Evolutionary conservation across 176 grass and related monocot species (phyloP).

Genomic region (Carex kokanica): DNA sequence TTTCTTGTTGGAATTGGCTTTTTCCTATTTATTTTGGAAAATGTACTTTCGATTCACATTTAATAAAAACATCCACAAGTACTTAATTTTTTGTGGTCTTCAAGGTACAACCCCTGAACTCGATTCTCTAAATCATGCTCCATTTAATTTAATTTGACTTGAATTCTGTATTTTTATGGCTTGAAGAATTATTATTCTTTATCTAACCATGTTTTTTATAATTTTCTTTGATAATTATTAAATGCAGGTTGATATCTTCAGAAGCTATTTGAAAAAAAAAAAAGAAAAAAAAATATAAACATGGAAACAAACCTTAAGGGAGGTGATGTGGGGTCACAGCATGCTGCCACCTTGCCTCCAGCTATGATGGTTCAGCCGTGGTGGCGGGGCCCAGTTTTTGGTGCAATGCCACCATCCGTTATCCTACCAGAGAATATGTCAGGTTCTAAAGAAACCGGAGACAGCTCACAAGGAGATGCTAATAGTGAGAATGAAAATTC

Average conservation of each 20-base stretch:
- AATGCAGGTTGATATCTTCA: conserved; percentile 4
- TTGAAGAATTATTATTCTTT: neutral
- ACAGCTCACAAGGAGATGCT: conserved; percentile 21
- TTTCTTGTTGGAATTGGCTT: neutral
- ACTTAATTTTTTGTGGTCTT: conserved; percentile 15
- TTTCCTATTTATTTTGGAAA: conserved; percentile 4
- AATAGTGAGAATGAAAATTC: conserved; percentile 13
- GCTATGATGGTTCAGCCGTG: conserved; percentile 22
- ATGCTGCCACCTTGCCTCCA: neutral
- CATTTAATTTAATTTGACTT: neutral
- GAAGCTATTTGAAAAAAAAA: conserved; percentile 11
- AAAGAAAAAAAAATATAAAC: neutral
- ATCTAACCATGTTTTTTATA: conserved; percentile 1
- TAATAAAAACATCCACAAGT: neutral
- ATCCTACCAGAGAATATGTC: conserved; percentile 18
- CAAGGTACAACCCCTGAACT: neutral
- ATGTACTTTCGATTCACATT: neutral
- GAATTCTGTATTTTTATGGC: neutral
- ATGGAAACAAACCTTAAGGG: conserved; percentile 22
- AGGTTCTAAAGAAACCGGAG: conserved; percentile 22
- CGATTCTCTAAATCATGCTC: neutral
- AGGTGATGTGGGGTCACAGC: conserved; percentile 12
- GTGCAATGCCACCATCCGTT: conserved; percentile 1
- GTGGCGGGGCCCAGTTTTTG: conserved; percentile 24
- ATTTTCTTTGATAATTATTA: conserved; percentile 1